Evolutionary conservation across 2,329 filamentous ascomycete genomes (phyloP), one percentile per base, ranked within the genome.

Genomic region (Cordyceps fumosorosea): DNA sequence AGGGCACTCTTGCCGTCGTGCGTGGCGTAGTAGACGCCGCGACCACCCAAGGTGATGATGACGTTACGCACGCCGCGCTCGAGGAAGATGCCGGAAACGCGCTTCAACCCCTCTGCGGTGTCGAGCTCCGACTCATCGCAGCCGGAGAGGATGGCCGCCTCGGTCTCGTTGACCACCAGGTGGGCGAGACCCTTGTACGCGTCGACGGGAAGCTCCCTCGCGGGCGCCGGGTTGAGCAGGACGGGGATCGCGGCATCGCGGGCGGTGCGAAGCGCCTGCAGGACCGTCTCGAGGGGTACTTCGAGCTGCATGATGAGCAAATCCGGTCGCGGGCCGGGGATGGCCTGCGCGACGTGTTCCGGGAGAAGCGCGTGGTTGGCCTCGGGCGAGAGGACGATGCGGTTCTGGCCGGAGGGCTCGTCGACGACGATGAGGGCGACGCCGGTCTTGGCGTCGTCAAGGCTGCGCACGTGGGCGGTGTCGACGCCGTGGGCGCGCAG

Each of bases 161-260:
- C 93, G 1, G 89, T 95, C 78, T 97, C 93, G 71, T 98, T 97
- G 69, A 97, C 84, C 56, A 97, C 84, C 50, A 97, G 80, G 69
- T 96, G 91, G 48, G 86, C 85, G 37, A 97, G 81, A 1, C 83
- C 84, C 7, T 73, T 68, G 71, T 89, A 95, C 10, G 85, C 86
- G 32, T 84, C 80, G 0, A 79, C 78, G 1, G 90, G 91, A 3
- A 96, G 75, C 10, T 77, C 74, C 51, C 87, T 81, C 3, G 92
- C 91, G 5, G 89, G 89, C 3, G 93, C 93, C 18, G 93, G 92
- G 73, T 97, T 98, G 66, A 96, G 82, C 56, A 97, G 82, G 2
- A 93, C 88, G 42, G 83, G 79, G 1, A 89, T 12, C 5, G 6
- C 72, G 32, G 75, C 74, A 34, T 68, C 68, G 29, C 80, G 76